Base-by-base conservation (phyloP, 1,284 basidiomycete genomes). In the Sphagnurus paluster region DNA sequence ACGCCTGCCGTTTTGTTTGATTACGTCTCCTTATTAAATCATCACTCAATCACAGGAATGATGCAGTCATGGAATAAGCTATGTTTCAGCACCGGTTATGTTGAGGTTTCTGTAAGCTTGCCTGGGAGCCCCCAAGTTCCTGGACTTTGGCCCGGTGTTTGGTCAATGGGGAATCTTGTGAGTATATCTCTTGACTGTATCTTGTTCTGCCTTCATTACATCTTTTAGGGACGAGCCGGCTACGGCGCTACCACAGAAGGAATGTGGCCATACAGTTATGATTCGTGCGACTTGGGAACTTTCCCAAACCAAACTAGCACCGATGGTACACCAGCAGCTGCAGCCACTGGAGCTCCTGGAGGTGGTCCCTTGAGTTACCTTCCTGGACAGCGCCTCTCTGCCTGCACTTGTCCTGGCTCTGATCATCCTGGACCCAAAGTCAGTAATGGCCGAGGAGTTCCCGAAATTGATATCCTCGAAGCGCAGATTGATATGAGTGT, bases 71-170 rank as follows among this genome's bases (percentile, higher is more conserved):
- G 93, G 93, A 96, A 95, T 68, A 90, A 93, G 64, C 69, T 98
- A 51, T 97, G 95, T 69, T 98, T 96, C 67, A 96, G 87, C 2
- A 92, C 90, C 0, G 95, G 93, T 1, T 93, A 93, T 62, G 75
- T 98, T 46, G 92, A 95, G 63, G 80, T 86, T 13, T 76, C 77
- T 11, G 65, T 95, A 16, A 90, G 86, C 58, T 69, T 97, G 53
- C 93, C 93, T n/a, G 93, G 93, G 2, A 70, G 69, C 14, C 72
- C 77, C 3, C 60, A 69, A 35, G 74, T 82, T 3, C 79, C 86
- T n/a, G 93, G 93, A 9, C 75, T 87, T 59, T 88, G 84, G 84
- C 84, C 85, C 55, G 84, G 79, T 52, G 79, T 79, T 1, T 93
- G 90, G 90, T 84, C 85, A 6, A 80, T 93, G 77, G 90, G 90